A percentile compares a stretch with the other conserved stretches of the same genome.
These are phyloP conservation scores for Penicillium brevicompactum DNA, from an alignment of 2,329 filamentous ascomycete species.

Conservation along the genomic window DNA sequence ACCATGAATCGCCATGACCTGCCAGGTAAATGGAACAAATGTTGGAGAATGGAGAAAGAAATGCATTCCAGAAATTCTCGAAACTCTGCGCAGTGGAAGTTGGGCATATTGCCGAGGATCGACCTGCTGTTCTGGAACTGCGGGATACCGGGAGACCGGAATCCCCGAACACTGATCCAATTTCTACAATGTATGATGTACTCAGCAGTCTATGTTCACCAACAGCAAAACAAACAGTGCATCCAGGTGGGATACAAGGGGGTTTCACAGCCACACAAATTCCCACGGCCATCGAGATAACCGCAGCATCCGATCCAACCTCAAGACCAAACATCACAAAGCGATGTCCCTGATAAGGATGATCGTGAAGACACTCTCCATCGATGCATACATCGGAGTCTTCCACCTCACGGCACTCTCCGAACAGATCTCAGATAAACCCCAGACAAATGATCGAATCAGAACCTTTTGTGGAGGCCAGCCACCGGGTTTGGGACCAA, in stretches of 20 bases:
- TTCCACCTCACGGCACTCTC: conserved; percentile 11
- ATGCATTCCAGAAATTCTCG: background rate
- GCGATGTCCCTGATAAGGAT: background rate
- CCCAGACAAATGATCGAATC: conserved; percentile 4
- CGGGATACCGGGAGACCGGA: background rate
- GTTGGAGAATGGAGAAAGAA: background rate
- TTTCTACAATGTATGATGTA: background rate
- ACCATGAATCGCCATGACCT: background rate
- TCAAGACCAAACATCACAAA: background rate
- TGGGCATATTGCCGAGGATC: background rate
- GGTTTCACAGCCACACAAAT: background rate
- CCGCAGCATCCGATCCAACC: background rate
- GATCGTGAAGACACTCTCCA: background rate
- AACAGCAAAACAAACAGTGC: background rate
- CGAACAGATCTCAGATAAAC: conserved; percentile 9
- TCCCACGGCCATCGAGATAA: background rate
- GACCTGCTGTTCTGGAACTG: background rate
- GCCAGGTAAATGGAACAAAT: background rate
- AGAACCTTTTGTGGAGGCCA: background rate
- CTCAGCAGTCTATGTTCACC: background rate
- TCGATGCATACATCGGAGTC: conserved; percentile 6
- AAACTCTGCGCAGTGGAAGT: background rate
- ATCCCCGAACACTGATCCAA: background rate
- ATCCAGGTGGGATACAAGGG: background rate
- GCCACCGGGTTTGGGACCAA: background rate